Base-by-base conservation (phyloP, 2,329 filamentous ascomycete genomes). In the Capronia coronata region DNA sequence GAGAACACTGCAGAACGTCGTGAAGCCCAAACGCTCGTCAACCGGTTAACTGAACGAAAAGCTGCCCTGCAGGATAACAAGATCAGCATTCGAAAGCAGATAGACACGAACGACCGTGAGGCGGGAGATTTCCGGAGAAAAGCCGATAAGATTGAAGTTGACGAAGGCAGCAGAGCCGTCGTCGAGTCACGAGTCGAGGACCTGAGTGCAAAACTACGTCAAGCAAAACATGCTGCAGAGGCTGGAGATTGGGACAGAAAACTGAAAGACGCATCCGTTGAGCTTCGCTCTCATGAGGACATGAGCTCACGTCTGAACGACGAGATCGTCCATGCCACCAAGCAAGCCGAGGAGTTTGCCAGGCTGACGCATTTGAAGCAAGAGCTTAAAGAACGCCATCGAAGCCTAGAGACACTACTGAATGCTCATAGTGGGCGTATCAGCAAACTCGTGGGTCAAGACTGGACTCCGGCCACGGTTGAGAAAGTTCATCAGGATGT, bases 301-400 rank as follows among this genome's bases (percentile, higher is more conserved):
- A 80, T 85, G 60, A 83, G 78, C 51, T 80, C 86, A 29, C 81
- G 76, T 58, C 75, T 97, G 22, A 83, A 84, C 38, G 72, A 77
- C n/a, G 91, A 97, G 63, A 78, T 96, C 29, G 78, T 89, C 7
- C 85, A 94, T 61, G 87, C 84, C 51, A 94, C 86, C 2, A 82
- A 83, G 49, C 78, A 86, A 49, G 88, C 89, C 4, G 82, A 84
- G 2, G 89, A 94, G 55, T 78, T 89, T 30, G 93, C 91, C 10
- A 84, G 86, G 60, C 75, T 98, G 9, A 87, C 94, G 49, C 82
- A 86, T 59, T 76, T 90, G 27, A 89, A 85, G 62, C 90, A 89
- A 59, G 86, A 95, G 62, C 68, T 88, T 22, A 79, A 80, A 55
- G 83, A 88, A 57, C 80, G 84, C 48, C 79, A 86, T 64, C 78